Percentiles rank a stretch among this genome's conserved stretches.
Evolutionary conservation across 2,329 filamentous ascomycete species (phyloP).

Genomic region (Colletotrichum chlorophyti): DNA sequence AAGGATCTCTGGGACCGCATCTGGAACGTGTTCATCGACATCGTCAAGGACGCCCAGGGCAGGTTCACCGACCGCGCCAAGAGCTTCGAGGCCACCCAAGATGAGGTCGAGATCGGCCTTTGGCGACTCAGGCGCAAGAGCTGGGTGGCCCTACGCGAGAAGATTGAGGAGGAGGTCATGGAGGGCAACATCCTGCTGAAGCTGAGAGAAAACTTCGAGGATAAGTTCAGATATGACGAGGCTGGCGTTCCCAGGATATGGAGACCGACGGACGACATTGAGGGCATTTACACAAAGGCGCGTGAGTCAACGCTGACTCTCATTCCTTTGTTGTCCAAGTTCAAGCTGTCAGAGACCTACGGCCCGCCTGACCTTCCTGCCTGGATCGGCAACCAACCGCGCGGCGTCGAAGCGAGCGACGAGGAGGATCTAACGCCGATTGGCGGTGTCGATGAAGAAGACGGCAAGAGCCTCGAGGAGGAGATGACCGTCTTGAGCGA

Average conservation of each 20-base stretch:
- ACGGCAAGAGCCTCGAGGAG: slow-evolving; percentile 92
- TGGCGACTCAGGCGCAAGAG: slow-evolving; percentile 94
- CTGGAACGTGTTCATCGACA: slow-evolving; percentile 83
- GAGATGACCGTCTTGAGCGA: slow-evolving; percentile 96
- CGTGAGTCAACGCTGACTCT: slow-evolving; percentile 90
- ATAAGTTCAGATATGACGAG: slow-evolving; percentile 98
- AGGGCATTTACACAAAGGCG: slow-evolving; percentile 91
- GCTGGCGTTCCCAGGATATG: slow-evolving; percentile 94
- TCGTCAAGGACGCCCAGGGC: slow-evolving; percentile 83
- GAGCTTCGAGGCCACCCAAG: slow-evolving; percentile 90
- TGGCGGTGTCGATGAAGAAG: slow-evolving; percentile 92
- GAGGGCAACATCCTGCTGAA: slow-evolving; percentile 96
- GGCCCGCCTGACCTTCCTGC: slow-evolving; percentile 80
- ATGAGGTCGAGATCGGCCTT: slow-evolving; percentile 89
- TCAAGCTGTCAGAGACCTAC: slow-evolving; percentile 78
- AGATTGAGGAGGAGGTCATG: slow-evolving; percentile 97
- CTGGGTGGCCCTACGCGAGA: slow-evolving; percentile 88
- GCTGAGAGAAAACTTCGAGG: slow-evolving; percentile 96
- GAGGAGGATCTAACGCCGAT: slow-evolving; percentile 91
- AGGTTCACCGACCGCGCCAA: slow-evolving; percentile 88
- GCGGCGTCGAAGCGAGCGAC: slow-evolving; percentile 77
- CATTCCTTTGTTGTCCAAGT: slow-evolving; percentile 86
- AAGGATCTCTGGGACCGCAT: slow-evolving; percentile 95
- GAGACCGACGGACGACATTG: slow-evolving; percentile 96
- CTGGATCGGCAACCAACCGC: slow-evolving; percentile 83